Evolutionary conservation across 306 rosid genomes (phyloP), one percentile per base, ranked within the genome.

Genomic region (Cucumis hystrix): DNA sequence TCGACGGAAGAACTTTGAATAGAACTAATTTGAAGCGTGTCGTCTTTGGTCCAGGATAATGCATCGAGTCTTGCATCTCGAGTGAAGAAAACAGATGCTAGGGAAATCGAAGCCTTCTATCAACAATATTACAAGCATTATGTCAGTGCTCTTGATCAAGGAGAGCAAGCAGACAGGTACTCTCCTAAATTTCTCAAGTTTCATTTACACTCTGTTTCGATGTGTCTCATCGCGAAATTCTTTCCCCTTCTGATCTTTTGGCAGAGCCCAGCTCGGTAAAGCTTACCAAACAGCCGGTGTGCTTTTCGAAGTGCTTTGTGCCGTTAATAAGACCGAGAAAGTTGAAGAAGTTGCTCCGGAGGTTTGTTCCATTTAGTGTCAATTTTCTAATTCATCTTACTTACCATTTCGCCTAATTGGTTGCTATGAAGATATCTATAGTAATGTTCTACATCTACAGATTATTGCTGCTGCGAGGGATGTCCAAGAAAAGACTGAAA

Each of bases 261-360:
- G 61, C 90, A 95, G 98, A 87, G 98, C 93, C 47, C 97, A 92
- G 84, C 97, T 95, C 14, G 95, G 93, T 14, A 95, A 95, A 84
- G 96, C 97, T 80, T 95, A 95, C 85, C 94, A 88, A 83, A 90
- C 96, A 0, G 97, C 97, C 6, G 96, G 96, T 52, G 97, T 92
- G 78, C 98, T 92, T 75, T 94, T 94, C 75, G 98, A 94, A 89
- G 98, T 94, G 81, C 97, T 92, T 62, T 94, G 98, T 63, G 98
- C 95, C 1, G 98, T 94, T 76, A 94, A 94, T 81, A 92, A 94
- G 89, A 87, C 95, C 18, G 98, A 92, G 89, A 92, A 94, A 83
- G 97, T 90, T 51, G 98, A 94, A 82, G 98, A 94, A 86, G 98
- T 94, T 66, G 96, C 98, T 80, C 98, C 98, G 11, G 98, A 94